These are phyloP conservation scores for Amanita inopinata DNA, from an alignment of 768 basidiomycete species.

Conservation along the genomic window DNA sequence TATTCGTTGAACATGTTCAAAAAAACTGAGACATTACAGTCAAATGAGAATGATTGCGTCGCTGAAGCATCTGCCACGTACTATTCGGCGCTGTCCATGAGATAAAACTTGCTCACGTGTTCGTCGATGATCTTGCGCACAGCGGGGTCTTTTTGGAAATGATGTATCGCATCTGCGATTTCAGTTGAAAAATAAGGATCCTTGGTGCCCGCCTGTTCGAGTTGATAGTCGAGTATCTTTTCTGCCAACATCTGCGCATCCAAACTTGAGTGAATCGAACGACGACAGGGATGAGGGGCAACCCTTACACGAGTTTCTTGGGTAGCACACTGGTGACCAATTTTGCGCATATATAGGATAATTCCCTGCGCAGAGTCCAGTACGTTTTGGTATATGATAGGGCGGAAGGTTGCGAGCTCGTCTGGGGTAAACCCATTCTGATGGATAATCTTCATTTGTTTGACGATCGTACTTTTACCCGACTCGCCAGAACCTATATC, in stretches of 20 bases:
- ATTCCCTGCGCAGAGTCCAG: constrained; percentile 85
- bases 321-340: constrained; percentile 68
- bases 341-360: constrained; percentile 78
- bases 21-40: constrained; percentile 50
- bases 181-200: constrained; percentile 43
- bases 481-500: constrained; percentile 82
- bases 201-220: constrained; percentile 33
- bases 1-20: constrained; percentile 76
- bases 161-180: constrained; percentile 57
- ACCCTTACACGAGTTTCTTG: constrained; percentile 51
- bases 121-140: constrained; percentile 44
- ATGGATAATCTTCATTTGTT: constrained; percentile 99
- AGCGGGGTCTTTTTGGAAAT: constrained; percentile 64
- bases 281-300: constrained; percentile 5
- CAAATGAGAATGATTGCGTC: constrained; percentile 1
- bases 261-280: not conserved
- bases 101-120: constrained; percentile 70
- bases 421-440: constrained; percentile 78
- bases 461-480: constrained; percentile 93
- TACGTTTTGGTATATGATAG: constrained; percentile 78
- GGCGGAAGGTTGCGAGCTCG: constrained; percentile 68
- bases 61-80: constrained; percentile 26
- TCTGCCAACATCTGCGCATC: constrained; percentile 35
- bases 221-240: constrained; percentile 50
- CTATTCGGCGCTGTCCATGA: constrained; percentile 95